These are phyloP conservation scores for Kurtzmaniella quercitrusa DNA, from an alignment of 1,139 yeast genomes.

Conservation along the genomic window DNA sequence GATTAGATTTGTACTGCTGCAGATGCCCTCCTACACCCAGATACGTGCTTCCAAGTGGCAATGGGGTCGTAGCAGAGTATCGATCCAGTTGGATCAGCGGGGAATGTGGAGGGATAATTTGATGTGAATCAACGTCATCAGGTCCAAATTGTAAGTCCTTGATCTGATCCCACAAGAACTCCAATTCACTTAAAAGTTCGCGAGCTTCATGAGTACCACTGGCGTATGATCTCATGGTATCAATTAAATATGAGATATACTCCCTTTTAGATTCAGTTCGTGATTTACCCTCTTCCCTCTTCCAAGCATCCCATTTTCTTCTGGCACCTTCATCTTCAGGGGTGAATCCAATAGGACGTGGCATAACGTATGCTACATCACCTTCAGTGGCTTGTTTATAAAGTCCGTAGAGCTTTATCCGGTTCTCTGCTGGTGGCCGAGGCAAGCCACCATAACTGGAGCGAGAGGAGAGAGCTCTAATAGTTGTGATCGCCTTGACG, in stretches of 20 bases:
- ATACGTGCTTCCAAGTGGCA: conserved; percentile 21
- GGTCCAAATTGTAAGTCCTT: conserved; percentile 45
- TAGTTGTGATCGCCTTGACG: conserved; percentile 76
- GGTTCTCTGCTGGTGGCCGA: conserved; percentile 72
- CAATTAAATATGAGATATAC: conserved; percentile 64
- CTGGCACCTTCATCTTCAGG: conserved; percentile 65
- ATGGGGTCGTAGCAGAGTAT: conserved; percentile 36
- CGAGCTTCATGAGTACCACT: conserved; percentile 66
- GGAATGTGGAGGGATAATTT: conserved; percentile 16
- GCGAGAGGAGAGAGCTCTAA: conserved; percentile 66
- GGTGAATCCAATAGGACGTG: conserved; percentile 57
- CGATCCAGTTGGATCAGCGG: conserved; percentile 40
- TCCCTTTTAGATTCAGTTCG: conserved; percentile 70
- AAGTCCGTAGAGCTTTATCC: conserved; percentile 72
- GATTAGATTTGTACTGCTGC: conserved; percentile 29
- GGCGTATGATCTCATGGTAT: conserved; percentile 71
- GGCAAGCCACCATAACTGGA: conserved; percentile 70
- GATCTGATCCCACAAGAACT: conserved; percentile 72
- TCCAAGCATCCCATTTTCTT: conserved; percentile 87
- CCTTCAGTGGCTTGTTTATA: conserved; percentile 91
- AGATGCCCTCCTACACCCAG: conserved; percentile 21
- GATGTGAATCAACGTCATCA: conserved; percentile 23
- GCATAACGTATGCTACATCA: conserved; percentile 65
- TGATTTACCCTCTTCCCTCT: conserved; percentile 64
- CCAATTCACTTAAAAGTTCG: conserved; percentile 62